Base-by-base conservation (phyloP, 257 asterid genomes). In the Solanum ossicruentum region DNA sequence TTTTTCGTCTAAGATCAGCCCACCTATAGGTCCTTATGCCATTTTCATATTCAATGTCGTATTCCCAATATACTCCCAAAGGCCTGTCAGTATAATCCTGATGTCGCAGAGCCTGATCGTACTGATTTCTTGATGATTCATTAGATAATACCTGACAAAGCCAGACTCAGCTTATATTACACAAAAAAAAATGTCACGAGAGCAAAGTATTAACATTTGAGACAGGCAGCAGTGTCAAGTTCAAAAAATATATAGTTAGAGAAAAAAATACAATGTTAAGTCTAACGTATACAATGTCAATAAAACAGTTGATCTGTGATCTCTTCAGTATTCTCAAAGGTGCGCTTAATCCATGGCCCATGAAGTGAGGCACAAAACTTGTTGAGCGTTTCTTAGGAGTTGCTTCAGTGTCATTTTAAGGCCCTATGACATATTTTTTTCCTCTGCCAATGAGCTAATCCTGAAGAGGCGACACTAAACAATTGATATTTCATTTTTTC, bases 11-110 rank as follows among this genome's bases (percentile, higher is more conserved):
- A 77, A 87, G 28, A 72, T 91, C 87, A 66, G 94, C 92, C 98
- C 98, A 94, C 87, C 91, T 94, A 72, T 94, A 90, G 87, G 89
- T 85, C 89, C 93, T 90, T 83, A 87, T 65, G 52, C 89, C 92
- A 71, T 91, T 91, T 75, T 87, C 91, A 83, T 87, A 86, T 84
- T 89, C 97, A 51, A 85, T 85, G 84, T 90, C 85, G 72, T 87
- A 51, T 79, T 84, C 87, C 94, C 93, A 86, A 77, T 90, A 86
- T 54, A 85, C 89, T 39, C 58, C 91, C 77, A 83, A 52, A 71
- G 92, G 89, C 82, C 90, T 88, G 82, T 85, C 81, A 51, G 83
- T 67, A 77, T 87, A 79, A 63, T 90, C 89, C 55, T 88, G 93
- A 81, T 85, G 86, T 60, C n/a, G 84, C 87, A 94, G 95, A 56